A percentile compares a stretch with the other conserved stretches of the same genome.
phyloP scores from a whole-genome alignment of 2,329 filamentous ascomycete species.

The Diaporthe citriasiana region DNA sequence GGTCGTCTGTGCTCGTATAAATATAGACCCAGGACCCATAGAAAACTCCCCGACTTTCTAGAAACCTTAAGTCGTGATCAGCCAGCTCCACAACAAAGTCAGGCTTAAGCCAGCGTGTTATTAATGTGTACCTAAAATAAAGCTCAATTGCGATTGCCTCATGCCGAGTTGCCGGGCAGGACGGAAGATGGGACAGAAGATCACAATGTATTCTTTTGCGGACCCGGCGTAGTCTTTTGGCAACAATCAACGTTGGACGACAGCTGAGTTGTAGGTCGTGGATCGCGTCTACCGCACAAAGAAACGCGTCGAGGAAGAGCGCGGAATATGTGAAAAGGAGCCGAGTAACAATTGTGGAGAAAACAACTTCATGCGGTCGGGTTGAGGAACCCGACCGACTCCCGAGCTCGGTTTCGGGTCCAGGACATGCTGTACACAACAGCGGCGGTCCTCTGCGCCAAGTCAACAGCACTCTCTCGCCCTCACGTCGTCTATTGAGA shows the following conservation, averaged over 20 bases:
- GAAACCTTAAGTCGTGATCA: neutral
- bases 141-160: neutral
- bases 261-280: neutral
- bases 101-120: neutral
- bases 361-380: neutral
- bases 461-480: neutral
- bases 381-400: neutral
- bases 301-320: neutral
- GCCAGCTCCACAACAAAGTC: neutral
- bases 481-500: neutral
- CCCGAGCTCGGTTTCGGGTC: neutral
- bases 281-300: neutral
- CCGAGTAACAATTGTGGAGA: slow-evolving; percentile 4
- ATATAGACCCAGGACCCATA: neutral
- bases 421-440: neutral
- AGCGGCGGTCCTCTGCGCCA: too few relatives aligned
- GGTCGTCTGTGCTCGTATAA: neutral
- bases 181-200: neutral
- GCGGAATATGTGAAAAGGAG: neutral
- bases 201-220: neutral
- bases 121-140: neutral
- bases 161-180: neutral
- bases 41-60: slow-evolving; percentile 1
- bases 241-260: too few relatives aligned
- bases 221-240: neutral